Conservation (phyloP, 169 alveolate species). For the Cryptosporidium sp. region DNA sequence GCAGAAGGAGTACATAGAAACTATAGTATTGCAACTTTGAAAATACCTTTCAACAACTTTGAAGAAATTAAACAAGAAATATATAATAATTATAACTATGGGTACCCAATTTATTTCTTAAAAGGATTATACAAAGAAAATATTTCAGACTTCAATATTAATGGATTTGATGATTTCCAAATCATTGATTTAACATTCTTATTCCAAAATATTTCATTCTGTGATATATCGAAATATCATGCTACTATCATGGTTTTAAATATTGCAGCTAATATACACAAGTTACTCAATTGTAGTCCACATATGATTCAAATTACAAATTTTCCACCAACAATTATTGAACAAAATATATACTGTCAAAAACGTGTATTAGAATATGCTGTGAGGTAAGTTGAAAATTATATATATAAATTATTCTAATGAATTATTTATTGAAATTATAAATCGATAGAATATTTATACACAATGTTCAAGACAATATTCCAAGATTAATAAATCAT, state of each 20-base stretch:
- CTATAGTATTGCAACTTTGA: conserved; percentile 21
- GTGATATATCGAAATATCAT: conserved; percentile 61
- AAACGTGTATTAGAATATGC: conserved; percentile 15
- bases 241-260: conserved; percentile 62
- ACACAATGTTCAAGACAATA: conserved; percentile 42
- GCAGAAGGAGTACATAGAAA: conserved; percentile 12
- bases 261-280: conserved; percentile 59
- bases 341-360: conserved; percentile 29
- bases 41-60: conserved; percentile 28
- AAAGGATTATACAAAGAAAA: conserved; percentile 55
- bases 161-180: conserved; percentile 52
- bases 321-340: conserved; percentile 62
- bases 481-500: conserved; percentile 13
- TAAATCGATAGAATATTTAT: conserved; percentile 8
- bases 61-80: conserved; percentile 14
- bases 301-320: conserved; percentile 46
- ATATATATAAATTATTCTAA: not conserved
- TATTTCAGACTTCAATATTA: conserved; percentile 15
- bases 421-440: not conserved
- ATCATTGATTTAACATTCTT: conserved; percentile 37
- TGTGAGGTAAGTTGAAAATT: conserved; percentile 37
- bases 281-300: conserved; percentile 58
- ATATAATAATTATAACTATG: conserved; percentile 8
- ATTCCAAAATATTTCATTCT: conserved; percentile 63
- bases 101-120: conserved; percentile 11